phyloP scores from a whole-genome alignment of 169 alveolate species.

The Plasmodium cynomolgi region DNA sequence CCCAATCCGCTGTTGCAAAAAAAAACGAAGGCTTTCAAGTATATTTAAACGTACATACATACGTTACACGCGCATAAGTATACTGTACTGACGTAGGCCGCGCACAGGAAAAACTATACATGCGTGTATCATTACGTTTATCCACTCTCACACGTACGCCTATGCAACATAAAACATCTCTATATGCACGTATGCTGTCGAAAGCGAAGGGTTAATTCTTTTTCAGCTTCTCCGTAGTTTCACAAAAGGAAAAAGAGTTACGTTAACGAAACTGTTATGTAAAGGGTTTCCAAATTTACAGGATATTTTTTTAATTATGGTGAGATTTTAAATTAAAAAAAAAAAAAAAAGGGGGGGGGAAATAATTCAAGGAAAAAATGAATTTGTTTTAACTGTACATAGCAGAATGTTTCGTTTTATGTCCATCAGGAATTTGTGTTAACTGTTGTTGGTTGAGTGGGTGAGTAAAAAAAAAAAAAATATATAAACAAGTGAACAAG shows the following conservation, averaged over 20 bases:
- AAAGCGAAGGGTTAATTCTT: neutral
- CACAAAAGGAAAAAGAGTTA: neutral
- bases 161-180: neutral
- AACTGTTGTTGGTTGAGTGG: neutral
- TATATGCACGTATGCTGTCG: constrained; percentile 1
- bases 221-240: neutral
- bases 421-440: neutral
- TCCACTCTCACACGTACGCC: neutral
- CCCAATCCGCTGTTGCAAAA: neutral
- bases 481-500: neutral
- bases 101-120: neutral
- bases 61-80: neutral
- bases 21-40: neutral
- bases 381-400: neutral
- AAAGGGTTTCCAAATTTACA: neutral
- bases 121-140: neutral
- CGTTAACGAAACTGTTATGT: neutral
- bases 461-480: neutral
- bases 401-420: neutral
- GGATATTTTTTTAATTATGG: neutral
- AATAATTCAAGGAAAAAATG: neutral
- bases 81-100: neutral
- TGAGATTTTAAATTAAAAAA: neutral
- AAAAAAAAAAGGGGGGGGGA: neutral
- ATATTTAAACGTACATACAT: neutral